Evolutionary conservation across 2,329 filamentous ascomycete genomes (phyloP), one percentile per base, ranked within the genome.

Genomic region (Aspergillus nomiae): DNA sequence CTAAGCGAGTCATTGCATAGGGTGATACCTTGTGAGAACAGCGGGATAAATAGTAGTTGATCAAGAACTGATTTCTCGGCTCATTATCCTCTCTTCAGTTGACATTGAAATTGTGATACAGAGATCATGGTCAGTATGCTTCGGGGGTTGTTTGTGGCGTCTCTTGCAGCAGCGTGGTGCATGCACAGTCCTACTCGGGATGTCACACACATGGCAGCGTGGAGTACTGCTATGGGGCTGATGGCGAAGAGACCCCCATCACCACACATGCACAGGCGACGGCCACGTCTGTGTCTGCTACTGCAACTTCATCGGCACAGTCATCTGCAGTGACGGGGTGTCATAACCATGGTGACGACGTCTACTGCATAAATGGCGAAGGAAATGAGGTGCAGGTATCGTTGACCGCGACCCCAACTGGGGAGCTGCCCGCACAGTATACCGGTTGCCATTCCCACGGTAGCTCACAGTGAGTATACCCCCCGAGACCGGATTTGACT

Each of bases 401-500:
- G 0, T 63, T 71, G 51, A 82, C 83, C 8, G 78, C 81, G 3
- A 90, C 85, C 4, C 82, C 82, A 21, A 87, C 84, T 1, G 82
- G 82, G 53, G 83, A 84, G 56, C 75, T 87, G 21, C 87, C 89
- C 1, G 79, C 87, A 0, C 77, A 84, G 58, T 91, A 87, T 70
- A 90, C 88, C 0, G 86, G 77, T 60, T 92, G 90, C 71, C 89
- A 92, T 73, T 70, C 77, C 0, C 89, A 92, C 74, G 87, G 80
- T 19, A 70, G 74, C 4, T 82, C 87, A 53, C 82, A 82, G 87
- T 90, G 79, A 63, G 65, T 60, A 9, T 24, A 11, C 6, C 43
- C 55, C 63, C 6, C 7, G 4, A 41, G n/a, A 9, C 30, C 16
- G 6, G 9, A 12, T 12, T 26, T 2, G 11, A 6, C 14, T 21